These are phyloP conservation scores for Tylopilus plumbeoviolaceoides DNA, from an alignment of 768 basidiomycete species.

Conservation along the genomic window DNA sequence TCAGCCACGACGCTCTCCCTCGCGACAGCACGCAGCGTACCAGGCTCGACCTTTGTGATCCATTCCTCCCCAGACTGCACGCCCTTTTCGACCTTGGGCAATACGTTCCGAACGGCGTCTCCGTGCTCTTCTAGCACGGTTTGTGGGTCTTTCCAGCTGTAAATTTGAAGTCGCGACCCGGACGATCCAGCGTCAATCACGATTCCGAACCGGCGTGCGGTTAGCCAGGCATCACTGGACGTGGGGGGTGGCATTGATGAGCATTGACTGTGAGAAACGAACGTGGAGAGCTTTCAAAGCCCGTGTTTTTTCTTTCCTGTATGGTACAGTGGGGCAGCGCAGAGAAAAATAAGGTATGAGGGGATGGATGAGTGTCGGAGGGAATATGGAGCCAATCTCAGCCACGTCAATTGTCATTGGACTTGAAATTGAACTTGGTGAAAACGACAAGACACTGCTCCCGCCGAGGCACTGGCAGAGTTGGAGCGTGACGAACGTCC, in stretches of 20 bases:
- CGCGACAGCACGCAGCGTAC: slow-evolving; percentile 50
- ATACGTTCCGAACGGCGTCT: slow-evolving; percentile 44
- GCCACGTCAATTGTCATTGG: slow-evolving; percentile 5
- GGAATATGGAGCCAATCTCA: background rate
- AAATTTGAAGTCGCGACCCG: slow-evolving; percentile 92
- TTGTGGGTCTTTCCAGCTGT: slow-evolving; percentile 90
- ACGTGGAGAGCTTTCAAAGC: slow-evolving; percentile 17
- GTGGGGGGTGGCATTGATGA: slow-evolving; percentile 71
- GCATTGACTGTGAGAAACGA: slow-evolving; percentile 26
- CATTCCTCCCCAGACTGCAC: slow-evolving; percentile 76
- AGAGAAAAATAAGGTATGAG: background rate
- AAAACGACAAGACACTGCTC: too few relatives aligned
- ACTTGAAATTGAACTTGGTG: too few relatives aligned
- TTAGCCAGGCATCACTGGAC: slow-evolving; percentile 68
- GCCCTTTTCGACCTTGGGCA: slow-evolving; percentile 91
- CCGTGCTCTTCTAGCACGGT: slow-evolving; percentile 50
- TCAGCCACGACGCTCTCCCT: too few relatives aligned
- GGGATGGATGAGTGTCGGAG: background rate
- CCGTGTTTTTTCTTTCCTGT: slow-evolving; percentile 7
- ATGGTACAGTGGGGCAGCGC: background rate
- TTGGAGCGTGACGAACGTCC: too few relatives aligned
- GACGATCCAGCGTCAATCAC: slow-evolving; percentile 99
- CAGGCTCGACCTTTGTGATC: slow-evolving; percentile 91
- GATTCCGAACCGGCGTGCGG: slow-evolving; percentile 81
- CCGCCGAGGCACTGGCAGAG: too few relatives aligned